A percentile compares a stretch with the other conserved stretches of the same genome.
Conservation (phyloP, 2,329 filamentous ascomycete species). For the Mariannaea sp. region DNA sequence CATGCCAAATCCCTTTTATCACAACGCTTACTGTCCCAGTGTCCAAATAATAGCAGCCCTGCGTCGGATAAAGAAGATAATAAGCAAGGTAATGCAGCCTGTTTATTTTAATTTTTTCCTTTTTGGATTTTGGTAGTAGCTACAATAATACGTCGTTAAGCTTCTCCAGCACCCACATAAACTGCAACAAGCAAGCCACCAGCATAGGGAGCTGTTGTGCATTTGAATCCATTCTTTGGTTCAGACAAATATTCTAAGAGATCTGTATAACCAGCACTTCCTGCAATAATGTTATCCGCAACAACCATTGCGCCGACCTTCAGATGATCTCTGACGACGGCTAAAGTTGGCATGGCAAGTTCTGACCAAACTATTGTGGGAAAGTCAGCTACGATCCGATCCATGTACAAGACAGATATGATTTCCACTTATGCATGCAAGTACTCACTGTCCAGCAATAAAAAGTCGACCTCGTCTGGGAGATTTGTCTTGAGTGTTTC, state of each 20-base stretch:
- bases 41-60: too few species aligned
- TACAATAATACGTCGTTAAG: too few species aligned
- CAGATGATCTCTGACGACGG: slow-evolving; percentile 51
- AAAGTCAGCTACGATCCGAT: too few species aligned
- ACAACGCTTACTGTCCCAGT: too few species aligned
- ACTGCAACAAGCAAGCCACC: slow-evolving; percentile 39
- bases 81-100: too few species aligned
- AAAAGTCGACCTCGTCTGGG: slow-evolving; percentile 56
- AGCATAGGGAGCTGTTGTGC: slow-evolving; percentile 37
- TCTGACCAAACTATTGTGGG: slow-evolving; percentile 57
- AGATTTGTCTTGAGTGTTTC: slow-evolving; percentile 56
- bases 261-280: slow-evolving; percentile 50
- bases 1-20: too few species aligned
- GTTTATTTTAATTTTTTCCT: too few species aligned
- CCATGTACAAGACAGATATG: neutral
- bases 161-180: slow-evolving; percentile 12
- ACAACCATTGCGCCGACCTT: slow-evolving; percentile 54
- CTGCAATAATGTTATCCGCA: slow-evolving; percentile 52
- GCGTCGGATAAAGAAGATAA: too few species aligned
- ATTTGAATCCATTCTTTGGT: slow-evolving; percentile 54
- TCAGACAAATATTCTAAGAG: slow-evolving; percentile 52
- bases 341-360: slow-evolving; percentile 57
- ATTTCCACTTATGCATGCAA: neutral
- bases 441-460: slow-evolving; percentile 64
- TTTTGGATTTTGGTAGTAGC: too few species aligned